Base-by-base conservation (phyloP, 495 filamentous ascomycete genomes). In the Durotheca rogersii region DNA sequence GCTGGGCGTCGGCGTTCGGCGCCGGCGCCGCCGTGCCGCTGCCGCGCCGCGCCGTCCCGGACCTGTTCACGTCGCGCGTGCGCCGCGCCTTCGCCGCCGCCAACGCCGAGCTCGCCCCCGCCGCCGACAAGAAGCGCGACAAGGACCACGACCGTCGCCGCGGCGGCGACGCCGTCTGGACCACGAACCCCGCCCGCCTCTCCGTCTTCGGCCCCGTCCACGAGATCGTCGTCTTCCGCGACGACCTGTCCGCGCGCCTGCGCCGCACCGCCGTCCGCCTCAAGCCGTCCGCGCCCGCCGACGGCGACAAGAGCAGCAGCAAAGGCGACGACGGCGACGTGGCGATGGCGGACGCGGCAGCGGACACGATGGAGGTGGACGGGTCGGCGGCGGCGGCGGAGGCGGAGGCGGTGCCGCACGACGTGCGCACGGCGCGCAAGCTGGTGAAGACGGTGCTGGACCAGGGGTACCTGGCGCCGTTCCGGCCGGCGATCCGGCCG, bases 361-460 rank as follows among this genome's bases (percentile, higher is more conserved):
- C 53, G 4, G 67, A 71, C 35, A 56, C 53, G 35, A 79, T 83
- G 67, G 75, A 83, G 14, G 23, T 80, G 3, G 78, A 81, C 46
- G n/a, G n/a, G n/a, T 36, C 53, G 2, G 54, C 54, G 12, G 43
- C 55, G 20, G 39, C 48, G 60, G 12, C 41, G 60, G 38, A 32
- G 42, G 46, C 30, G 58, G 40, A 32, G 32, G 66, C 38, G 2
- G 31, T 77, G 6, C 71, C 80, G 15, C 64, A 78, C 37, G 78
- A 85, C 34, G 61, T 79, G 11, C 68, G 66, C 23, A 74, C 78
- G 42, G 87, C 90, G n/a, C 81, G 90, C 38, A 89, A 88, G 60
- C 75, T 96, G 0, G 88, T 90, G 56, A 95, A 94, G 63, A 95
- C 94, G 0, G 63, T 98, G 20, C 75, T 98, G n/a, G 91, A 96